phyloP scores from a whole-genome alignment of 192 early-diverging fungal genomes.

The Podila epicladia region DNA sequence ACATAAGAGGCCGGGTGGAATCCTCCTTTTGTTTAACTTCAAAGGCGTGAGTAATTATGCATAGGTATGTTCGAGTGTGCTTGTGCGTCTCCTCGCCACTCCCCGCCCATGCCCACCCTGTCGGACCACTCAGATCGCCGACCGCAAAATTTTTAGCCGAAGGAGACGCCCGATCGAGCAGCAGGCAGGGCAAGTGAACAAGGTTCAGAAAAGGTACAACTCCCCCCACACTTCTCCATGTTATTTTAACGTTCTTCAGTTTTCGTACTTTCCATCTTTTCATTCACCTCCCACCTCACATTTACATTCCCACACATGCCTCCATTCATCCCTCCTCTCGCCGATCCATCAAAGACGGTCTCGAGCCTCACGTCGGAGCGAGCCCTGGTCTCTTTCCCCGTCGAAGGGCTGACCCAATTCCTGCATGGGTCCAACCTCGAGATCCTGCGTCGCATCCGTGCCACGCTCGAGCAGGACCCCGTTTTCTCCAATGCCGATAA shows the following conservation, averaged over 20 bases:
- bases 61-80: too few species aligned
- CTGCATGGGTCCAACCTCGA: slow-evolving; percentile 70
- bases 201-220: not conserved
- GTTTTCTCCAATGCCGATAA: slow-evolving; percentile 53
- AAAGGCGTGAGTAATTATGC: too few species aligned
- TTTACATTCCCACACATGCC: slow-evolving; percentile 16
- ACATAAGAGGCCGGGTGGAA: too few species aligned
- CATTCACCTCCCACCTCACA: not conserved
- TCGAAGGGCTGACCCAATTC: slow-evolving; percentile 77
- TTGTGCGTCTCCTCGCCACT: too few species aligned
- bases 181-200: not conserved
- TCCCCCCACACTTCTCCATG: not conserved
- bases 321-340: slow-evolving; percentile 46
- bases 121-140: too few species aligned
- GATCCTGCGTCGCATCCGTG: slow-evolving; percentile 23
- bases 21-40: too few species aligned
- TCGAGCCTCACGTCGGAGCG: slow-evolving; percentile 69
- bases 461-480: slow-evolving; percentile 44
- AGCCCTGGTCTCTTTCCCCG: slow-evolving; percentile 70
- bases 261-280: not conserved
- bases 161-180: too few species aligned
- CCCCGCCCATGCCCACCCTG: too few species aligned
- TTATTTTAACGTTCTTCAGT: not conserved
- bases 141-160: too few species aligned
- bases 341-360: slow-evolving; percentile 32